Base-by-base conservation (phyloP, 2,329 filamentous ascomycete species). In the Calycina herbarum region DNA sequence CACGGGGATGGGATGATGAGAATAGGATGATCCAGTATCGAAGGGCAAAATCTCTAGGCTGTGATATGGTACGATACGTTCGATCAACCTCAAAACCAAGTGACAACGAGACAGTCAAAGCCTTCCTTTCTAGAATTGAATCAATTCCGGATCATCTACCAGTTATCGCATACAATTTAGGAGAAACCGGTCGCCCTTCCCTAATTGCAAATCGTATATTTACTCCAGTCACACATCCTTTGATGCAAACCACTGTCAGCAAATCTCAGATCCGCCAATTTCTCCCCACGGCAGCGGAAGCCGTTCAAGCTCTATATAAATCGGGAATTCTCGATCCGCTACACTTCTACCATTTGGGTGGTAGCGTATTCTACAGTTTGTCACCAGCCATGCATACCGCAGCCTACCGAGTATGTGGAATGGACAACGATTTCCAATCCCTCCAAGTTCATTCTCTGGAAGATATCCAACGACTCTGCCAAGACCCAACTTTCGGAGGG, bases 301-400 rank as follows among this genome's bases (percentile, higher is more conserved):
- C 88, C 0, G 90, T 89, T 5, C 78, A 84, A 67, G 86, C 89
- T 0, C 81, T 93, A 0, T 91, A 88, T 71, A 82, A 86, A 3
- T 87, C 86, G 0, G 90, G 89, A 65, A 81, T 89, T 1, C 85
- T 87, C 61, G 88, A 92, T 51, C 82, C 87, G 0, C 86, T 93
- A 81, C 86, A 88, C 60, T 86, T 91, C 63, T 91, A 90, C 70
- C 88, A 93, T 40, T 85, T 93, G 61, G 91, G 91, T n/a, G 87
- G 85, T 63, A 88, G 88, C 64, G 86, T 91, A 10, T 85, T 83
- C 60, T 91, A 91, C 78, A 92, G 88, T 74, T 76, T 93, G 64
- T 93, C 90, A 0, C 90, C 91, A 0, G 87, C 88, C 6, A 93
- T 93, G 89, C 90, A 94, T 75, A 91, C 88, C 63, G 82, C 88